Base-by-base conservation (phyloP, 208 protist genomes). In the Crithidia mellificae region DNA sequence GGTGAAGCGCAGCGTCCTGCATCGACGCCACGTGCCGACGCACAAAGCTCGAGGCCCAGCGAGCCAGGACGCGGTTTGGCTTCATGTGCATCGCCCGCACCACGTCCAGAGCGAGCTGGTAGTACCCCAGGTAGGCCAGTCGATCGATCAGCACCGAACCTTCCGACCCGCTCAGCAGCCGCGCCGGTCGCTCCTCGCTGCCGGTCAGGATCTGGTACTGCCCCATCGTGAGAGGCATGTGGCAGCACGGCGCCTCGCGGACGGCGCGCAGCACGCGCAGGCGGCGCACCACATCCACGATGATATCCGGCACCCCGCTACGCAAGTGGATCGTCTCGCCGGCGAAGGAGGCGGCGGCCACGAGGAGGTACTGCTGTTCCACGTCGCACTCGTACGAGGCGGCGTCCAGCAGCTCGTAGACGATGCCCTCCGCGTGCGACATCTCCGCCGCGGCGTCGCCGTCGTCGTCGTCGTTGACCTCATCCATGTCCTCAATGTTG, bases 51-150 rank as follows among this genome's bases (percentile, higher is more conserved):
- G 64, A 46, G 44, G 66, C 71, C 74, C 82, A 84, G 32, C 65
- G 43, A 6, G 73, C 66, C 19, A 88, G 51, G 36, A 80, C 59
- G 2, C 64, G 59, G 2, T 51, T 32, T 25, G 72, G n/a, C 49
- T 62, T 75, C 65, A 74, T 72, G 44, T 63, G 51, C 41, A 84
- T 29, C 11, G 69, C 53, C 11, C 51, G 47, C 47, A 66, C 59
- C 1, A 88, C 73, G 52, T 78, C 72, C 32, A 88, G 63, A 14
- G 78, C 82, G n/a, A 83, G 63, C 43, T 80, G 78, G 58, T 78
- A 82, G 59, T 71, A 58, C 15, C 72, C 65, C 8, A 73, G 14
- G 24, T 68, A 74, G 20, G 61, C 32, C 19, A 88, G 70, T 0
- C 78, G 78, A 25, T 84, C 82, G 36, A 84, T 51, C 14, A 88